Evolutionary conservation across 2,329 filamentous ascomycete species (phyloP), one percentile per base, ranked within the genome.

Genomic region (Fusarium neocosmosporiellum): DNA sequence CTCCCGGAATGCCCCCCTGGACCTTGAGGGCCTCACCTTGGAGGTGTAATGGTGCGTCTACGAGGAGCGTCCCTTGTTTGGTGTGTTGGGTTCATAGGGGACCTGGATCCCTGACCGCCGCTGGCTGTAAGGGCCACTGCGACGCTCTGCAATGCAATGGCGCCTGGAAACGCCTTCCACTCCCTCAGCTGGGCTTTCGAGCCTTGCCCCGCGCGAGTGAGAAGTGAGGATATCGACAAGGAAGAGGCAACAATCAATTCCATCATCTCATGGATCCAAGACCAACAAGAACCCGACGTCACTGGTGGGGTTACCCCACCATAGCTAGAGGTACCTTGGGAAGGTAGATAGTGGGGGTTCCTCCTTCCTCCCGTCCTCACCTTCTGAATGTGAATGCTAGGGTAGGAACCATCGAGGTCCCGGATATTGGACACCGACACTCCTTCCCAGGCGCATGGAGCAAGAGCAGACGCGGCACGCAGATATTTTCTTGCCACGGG

Each of bases 241-340:
- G 46, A 50, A 50, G 27, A 53, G 46, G 27, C 27, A 50, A 13
- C 27, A 53, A 50, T 29, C 24, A 50, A 16, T 50, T 29, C 46
- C 46, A 50, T 50, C 24, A 31, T 50, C 43, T 48, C 43, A 50
- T 50, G 24, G 24, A 50, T 29, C 46, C 24, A 50, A 50, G 24
- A 31, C 46, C 46, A 50, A 50, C 18, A 50, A 53, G 59, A 48
- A 33, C 18, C 57, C 62, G 70, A 75, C 72, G 70, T 75, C 72
- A 76, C 66, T 59, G 43, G 68, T 69, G 62, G 66, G 59, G 69
- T 48, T 24, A 31, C 46, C 72, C 72, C 72, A 71, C 71, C 36
- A 61, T 46, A 54, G 69, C 66, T 64, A 43, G 48, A 29, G 27
- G 46, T 18, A 50, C 46, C 46, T 50, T 13, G 27, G 7, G 46